Evolutionary conservation across 257 asterid genomes (phyloP).

Genomic region (Verbena officinalis): DNA sequence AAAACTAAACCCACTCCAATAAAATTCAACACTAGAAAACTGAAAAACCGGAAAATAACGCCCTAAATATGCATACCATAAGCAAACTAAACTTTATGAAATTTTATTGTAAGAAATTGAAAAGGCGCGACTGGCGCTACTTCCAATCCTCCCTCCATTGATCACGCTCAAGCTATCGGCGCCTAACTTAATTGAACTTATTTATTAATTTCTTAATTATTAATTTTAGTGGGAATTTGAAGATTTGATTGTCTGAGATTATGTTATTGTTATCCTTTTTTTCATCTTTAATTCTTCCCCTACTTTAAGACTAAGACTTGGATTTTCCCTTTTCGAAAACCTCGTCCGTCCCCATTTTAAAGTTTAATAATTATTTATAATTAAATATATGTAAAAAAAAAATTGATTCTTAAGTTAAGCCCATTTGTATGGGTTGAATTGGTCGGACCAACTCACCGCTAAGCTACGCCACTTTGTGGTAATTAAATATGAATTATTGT

Average conservation of each 20-base stretch:
- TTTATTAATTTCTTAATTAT: background rate
- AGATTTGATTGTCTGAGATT: slow-evolving; percentile 23
- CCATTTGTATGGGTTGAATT: no score
- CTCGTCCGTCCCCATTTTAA: background rate
- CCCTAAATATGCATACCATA: background rate
- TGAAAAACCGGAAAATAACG: slow-evolving; percentile 47
- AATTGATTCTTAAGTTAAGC: no score
- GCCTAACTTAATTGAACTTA: slow-evolving; percentile 31
- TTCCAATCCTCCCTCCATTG: slow-evolving; percentile 24
- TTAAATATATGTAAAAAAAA: no score
- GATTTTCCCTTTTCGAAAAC: slow-evolving; percentile 16
- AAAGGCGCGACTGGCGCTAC: slow-evolving; percentile 42
- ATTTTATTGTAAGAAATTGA: background rate
- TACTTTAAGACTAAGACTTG: slow-evolving; percentile 42
- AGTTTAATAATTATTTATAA: no score
- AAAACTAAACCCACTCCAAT: background rate
- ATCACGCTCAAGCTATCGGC: slow-evolving; percentile 51
- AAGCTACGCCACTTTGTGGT: no score
- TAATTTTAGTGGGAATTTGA: background rate
- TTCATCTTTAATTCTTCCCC: slow-evolving; percentile 12
- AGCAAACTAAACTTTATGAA: background rate
- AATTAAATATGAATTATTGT: background rate
- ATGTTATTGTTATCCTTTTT: slow-evolving; percentile 3
- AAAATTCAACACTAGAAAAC: slow-evolving; percentile 22
- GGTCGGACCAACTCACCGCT: no score